These are phyloP conservation scores for Thinopyrum elongatum DNA, from an alignment of 176 grass and related monocot genomes.

Conservation along the genomic window DNA sequence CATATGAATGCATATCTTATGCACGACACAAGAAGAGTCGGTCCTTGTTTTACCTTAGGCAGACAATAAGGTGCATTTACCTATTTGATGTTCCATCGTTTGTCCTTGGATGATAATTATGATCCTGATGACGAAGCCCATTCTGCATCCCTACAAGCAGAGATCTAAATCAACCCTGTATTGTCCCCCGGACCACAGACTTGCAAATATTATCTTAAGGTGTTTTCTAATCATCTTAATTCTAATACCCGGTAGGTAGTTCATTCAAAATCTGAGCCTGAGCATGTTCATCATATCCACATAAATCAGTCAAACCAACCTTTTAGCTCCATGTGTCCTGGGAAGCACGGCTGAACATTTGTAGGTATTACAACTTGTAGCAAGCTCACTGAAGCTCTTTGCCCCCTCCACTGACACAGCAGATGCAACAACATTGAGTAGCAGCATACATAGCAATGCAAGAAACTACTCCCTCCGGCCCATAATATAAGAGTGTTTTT, in stretches of 20 bases:
- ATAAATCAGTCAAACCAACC: neutral
- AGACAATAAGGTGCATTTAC: neutral
- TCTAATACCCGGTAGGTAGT: neutral
- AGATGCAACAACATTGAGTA: neutral
- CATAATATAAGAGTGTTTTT: too few relatives aligned
- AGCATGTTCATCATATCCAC: neutral
- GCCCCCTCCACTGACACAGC: neutral
- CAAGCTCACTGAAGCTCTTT: neutral
- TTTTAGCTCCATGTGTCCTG: neutral
- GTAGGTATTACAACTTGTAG: neutral
- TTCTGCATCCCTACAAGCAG: neutral
- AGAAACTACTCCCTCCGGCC: neutral
- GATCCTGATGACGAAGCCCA: neutral
- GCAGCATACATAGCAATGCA: neutral
- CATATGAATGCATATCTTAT: neutral
- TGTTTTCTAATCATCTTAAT: neutral
- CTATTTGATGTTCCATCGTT: neutral
- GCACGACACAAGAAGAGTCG: neutral
- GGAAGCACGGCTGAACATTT: neutral
- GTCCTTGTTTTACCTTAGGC: neutral
- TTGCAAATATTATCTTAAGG: neutral
- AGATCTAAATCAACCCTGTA: constrained; percentile 3
- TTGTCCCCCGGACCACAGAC: neutral
- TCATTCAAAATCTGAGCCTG: neutral
- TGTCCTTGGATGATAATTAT: neutral